These are phyloP conservation scores for Saccharum spontaneum DNA, from an alignment of 176 grass and related monocot species.

Conservation along the genomic window DNA sequence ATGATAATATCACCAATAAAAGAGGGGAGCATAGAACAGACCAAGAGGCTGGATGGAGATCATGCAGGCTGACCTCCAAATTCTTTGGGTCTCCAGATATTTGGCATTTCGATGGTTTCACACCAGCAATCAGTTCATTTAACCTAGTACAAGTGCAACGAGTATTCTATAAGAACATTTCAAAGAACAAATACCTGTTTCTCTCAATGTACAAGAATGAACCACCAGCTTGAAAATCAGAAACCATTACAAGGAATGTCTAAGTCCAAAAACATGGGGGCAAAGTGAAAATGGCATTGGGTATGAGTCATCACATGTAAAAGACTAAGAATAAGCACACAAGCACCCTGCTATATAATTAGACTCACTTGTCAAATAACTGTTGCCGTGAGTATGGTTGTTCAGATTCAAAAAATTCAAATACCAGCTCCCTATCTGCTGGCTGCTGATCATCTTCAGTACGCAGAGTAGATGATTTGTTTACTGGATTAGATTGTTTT, in stretches of 20 bases:
- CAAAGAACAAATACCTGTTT: constrained; percentile 5
- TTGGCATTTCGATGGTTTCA: constrained; percentile 39
- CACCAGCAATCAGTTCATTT: constrained; percentile 57
- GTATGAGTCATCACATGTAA: not conserved
- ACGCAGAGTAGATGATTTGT: constrained; percentile 10
- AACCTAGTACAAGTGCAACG: constrained; percentile 53
- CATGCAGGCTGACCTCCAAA: constrained; percentile 52
- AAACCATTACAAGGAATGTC: not conserved
- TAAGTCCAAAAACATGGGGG: not conserved
- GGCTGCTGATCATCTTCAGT: constrained; percentile 26
- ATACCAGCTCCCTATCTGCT: constrained; percentile 53
- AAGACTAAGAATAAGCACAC: not conserved
- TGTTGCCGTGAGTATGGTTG: constrained; percentile 59
- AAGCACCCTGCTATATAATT: not conserved
- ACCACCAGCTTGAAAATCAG: not conserved
- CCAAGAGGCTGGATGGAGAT: constrained; percentile 90
- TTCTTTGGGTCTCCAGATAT: constrained; percentile 56
- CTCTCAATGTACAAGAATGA: not conserved
- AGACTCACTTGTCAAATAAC: constrained; percentile 78
- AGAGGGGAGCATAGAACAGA: constrained; percentile 45
- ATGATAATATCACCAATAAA: constrained; percentile 5
- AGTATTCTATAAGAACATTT: constrained; percentile 33
- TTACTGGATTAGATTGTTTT: constrained; percentile 31
- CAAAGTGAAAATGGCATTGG: not conserved
- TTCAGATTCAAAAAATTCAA: constrained; percentile 92